Base-by-base conservation (phyloP, 768 basidiomycete genomes). In the Mycena albidolilacea region DNA sequence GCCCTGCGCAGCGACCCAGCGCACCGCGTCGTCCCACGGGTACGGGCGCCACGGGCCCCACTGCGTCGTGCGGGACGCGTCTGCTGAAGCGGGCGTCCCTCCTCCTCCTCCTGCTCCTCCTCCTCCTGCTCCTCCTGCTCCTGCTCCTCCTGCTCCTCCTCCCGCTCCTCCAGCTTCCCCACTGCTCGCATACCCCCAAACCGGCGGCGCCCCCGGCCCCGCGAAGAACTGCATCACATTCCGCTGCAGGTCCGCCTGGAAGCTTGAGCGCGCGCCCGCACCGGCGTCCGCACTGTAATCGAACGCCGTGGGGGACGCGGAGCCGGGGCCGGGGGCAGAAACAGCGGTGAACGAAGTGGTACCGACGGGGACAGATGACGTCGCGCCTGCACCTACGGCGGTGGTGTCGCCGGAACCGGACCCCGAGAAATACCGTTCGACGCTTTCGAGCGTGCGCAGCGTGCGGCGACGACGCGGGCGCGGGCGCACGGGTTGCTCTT, bases 391-490 rank as follows among this genome's bases (percentile, higher is more conserved):
- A 30, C 21, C n/a, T 3, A 21, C 23, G 21, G 1, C 10, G 19
- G 59, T 5, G 41, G 50, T 3, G 7, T 19, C 37, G n/a, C n/a
- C 52, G 39, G 4, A 12, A 37, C 38, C 39, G 39, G 8, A 11
- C n/a, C 43, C 61, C 1, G 2, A 7, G 21, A 67, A 59, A 48
- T 67, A 67, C 11, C 44, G 57, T 43, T 67, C 66, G 15, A 67
- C 66, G 21, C 66, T 67, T 8, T 10, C 66, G 7, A 43, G 55
- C 14, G 37, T 44, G 41, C 66, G 66, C 44, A 67, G 58, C 43
- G 66, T 67, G 9, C 66, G 66, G 9, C 66, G 55, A 17, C 66
- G 66, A 17, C 57, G 66, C 41, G 66, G 66, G 30, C 52, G 64
- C 10, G 64, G 52, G 41, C 30, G 30, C 30, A 30, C 30, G 30